A percentile compares a stretch with the other conserved stretches of the same genome.
Evolutionary conservation across 75 land plant genomes (phyloP).

Genomic region (Ceratopteris richardii): DNA sequence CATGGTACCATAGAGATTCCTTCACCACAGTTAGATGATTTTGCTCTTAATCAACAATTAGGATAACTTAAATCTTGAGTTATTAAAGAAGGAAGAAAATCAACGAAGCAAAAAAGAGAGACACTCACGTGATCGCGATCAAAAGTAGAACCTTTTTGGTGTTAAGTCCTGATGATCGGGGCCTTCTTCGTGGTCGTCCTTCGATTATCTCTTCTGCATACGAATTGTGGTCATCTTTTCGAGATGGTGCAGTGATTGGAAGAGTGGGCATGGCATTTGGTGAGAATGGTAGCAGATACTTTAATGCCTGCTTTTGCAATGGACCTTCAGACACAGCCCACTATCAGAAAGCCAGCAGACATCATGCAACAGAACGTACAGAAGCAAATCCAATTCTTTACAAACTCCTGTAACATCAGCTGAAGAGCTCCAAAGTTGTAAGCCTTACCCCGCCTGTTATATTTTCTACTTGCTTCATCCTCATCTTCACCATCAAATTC

Average conservation of each 20-base stretch:
- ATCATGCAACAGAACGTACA: too few relatives aligned
- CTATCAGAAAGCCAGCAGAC: not conserved
- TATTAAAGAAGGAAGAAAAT: too few relatives aligned
- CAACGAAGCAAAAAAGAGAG: too few relatives aligned
- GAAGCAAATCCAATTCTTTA: not conserved
- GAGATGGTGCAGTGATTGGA: conserved; percentile 18
- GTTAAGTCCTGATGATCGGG: conserved; percentile 24
- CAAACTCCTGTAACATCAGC: not conserved
- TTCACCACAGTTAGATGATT: too few relatives aligned
- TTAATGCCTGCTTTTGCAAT: conserved; percentile 21
- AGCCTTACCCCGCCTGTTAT: not conserved
- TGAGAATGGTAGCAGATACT: conserved; percentile 21
- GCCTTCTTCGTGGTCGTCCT: conserved; percentile 18
- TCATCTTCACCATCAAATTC: conserved; percentile 14
- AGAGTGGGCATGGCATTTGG: conserved; percentile 20
- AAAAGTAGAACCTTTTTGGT: conserved; percentile 24
- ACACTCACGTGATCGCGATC: conserved; percentile 27
- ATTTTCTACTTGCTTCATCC: conserved; percentile 10
- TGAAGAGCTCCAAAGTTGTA: not conserved
- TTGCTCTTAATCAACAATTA: too few relatives aligned
- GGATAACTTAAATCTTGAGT: too few relatives aligned
- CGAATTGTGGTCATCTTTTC: conserved; percentile 21
- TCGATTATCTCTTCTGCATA: conserved; percentile 24
- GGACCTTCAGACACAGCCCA: conserved; percentile 15
- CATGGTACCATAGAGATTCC: too few relatives aligned